Evolutionary conservation across 805 yeast genomes (phyloP).

Genomic region (Pichia scutulata): DNA sequence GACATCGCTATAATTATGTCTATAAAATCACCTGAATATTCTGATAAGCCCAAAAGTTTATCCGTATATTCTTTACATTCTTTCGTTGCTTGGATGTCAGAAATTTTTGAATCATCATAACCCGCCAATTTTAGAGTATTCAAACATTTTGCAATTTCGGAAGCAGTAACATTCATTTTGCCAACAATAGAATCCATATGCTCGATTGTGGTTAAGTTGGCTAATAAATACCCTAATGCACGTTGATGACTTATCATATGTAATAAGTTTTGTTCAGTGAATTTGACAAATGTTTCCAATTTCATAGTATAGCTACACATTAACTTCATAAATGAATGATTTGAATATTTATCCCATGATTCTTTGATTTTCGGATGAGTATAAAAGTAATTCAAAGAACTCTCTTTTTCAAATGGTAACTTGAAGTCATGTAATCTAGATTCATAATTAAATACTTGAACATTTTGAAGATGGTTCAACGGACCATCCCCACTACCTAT

Average conservation of each 20-base stretch:
- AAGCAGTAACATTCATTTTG: slow-evolving; percentile 43
- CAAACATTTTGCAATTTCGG: slow-evolving; percentile 51
- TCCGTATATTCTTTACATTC: slow-evolving; percentile 58
- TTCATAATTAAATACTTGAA: slow-evolving; percentile 3
- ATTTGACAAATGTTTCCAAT: slow-evolving; percentile 37
- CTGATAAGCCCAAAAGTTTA: slow-evolving; percentile 48
- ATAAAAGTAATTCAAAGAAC: slow-evolving; percentile 39
- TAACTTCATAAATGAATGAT: slow-evolving; percentile 53
- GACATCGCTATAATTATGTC: slow-evolving; percentile 5
- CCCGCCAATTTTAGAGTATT: slow-evolving; percentile 34
- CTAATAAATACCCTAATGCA: slow-evolving; percentile 56
- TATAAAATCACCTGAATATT: slow-evolving; percentile 10
- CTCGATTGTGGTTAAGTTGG: slow-evolving; percentile 48
- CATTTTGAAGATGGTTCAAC: slow-evolving; percentile 47
- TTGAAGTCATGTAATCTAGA: background rate
- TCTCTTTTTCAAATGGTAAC: slow-evolving; percentile 24
- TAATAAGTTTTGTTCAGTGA: slow-evolving; percentile 55
- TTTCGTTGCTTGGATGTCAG: slow-evolving; percentile 38
- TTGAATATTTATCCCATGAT: slow-evolving; percentile 49
- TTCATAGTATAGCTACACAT: slow-evolving; percentile 47
- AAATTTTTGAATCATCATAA: slow-evolving; percentile 39
- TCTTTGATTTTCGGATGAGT: slow-evolving; percentile 47
- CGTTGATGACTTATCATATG: slow-evolving; percentile 64
- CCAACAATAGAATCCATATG: slow-evolving; percentile 43
- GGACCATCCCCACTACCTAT: slow-evolving; percentile 48